Percentiles rank a stretch among this genome's conserved stretches.
Conservation (phyloP, 306 rosid genomes). For the Gillenia trifoliata region DNA sequence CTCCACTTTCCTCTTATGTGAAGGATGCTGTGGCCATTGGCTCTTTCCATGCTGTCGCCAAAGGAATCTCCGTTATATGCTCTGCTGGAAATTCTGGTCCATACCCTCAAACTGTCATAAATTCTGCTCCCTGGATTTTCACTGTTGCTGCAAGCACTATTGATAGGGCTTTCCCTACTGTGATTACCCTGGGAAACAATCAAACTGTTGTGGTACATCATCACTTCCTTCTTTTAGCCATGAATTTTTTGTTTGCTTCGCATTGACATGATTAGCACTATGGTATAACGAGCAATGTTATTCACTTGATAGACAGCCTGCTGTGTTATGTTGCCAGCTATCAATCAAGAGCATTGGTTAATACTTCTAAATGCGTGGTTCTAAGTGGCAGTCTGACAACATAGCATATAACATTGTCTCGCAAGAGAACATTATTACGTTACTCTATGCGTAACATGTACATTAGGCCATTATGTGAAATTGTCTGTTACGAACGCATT, state of each 20-base stretch:
- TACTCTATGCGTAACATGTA: background rate
- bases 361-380: background rate
- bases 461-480: background rate
- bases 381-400: background rate
- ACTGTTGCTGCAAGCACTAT: constrained; percentile 59
- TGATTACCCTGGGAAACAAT: constrained; percentile 49
- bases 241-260: background rate
- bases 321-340: background rate
- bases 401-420: background rate
- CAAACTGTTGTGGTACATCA: constrained; percentile 48
- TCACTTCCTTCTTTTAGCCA: constrained; percentile 12
- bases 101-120: constrained; percentile 53
- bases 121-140: constrained; percentile 56
- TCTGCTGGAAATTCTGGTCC: constrained; percentile 67
- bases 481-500: background rate
- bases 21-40: constrained; percentile 55
- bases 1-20: constrained; percentile 48
- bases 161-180: constrained; percentile 50
- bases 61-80: constrained; percentile 48
- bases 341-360: background rate
- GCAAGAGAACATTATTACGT: background rate
- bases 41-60: constrained; percentile 52
- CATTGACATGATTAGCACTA: background rate
- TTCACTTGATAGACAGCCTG: background rate
- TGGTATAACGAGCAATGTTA: background rate